Evolutionary conservation across 306 rosid species (phyloP).

Genomic region (Sechiopsis laciniata): DNA sequence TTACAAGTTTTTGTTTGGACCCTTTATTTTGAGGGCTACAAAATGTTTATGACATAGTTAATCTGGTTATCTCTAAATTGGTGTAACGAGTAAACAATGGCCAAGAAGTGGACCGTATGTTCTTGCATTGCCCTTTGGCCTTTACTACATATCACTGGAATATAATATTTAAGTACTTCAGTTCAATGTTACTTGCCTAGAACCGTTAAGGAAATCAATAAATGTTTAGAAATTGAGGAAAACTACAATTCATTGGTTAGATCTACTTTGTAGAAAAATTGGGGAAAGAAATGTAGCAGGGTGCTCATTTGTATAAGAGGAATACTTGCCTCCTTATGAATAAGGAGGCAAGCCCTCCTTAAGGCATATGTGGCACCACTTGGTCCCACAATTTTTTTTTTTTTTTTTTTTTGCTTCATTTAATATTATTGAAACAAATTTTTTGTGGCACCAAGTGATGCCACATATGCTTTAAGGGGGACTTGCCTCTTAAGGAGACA

Average conservation of each 20-base stretch:
- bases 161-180: background rate
- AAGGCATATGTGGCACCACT: too few relatives aligned
- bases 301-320: background rate
- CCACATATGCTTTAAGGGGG: too few relatives aligned
- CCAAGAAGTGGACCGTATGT: background rate
- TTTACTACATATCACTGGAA: background rate
- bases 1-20: background rate
- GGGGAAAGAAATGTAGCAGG: background rate
- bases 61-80: background rate
- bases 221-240: background rate
- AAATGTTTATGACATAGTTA: background rate
- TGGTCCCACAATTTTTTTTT: too few relatives aligned
- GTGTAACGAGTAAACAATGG: background rate
- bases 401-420: too few relatives aligned
- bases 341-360: too few relatives aligned
- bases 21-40: background rate
- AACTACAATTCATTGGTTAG: background rate
- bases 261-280: constrained; percentile 1
- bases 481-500: too few relatives aligned
- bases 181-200: constrained; percentile 2
- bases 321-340: too few relatives aligned
- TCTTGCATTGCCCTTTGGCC: background rate
- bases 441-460: too few relatives aligned
- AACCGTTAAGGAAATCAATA: background rate
- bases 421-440: too few relatives aligned